Evolutionary conservation across 768 basidiomycete genomes (phyloP).

Genomic region (Podaxis sp.): DNA sequence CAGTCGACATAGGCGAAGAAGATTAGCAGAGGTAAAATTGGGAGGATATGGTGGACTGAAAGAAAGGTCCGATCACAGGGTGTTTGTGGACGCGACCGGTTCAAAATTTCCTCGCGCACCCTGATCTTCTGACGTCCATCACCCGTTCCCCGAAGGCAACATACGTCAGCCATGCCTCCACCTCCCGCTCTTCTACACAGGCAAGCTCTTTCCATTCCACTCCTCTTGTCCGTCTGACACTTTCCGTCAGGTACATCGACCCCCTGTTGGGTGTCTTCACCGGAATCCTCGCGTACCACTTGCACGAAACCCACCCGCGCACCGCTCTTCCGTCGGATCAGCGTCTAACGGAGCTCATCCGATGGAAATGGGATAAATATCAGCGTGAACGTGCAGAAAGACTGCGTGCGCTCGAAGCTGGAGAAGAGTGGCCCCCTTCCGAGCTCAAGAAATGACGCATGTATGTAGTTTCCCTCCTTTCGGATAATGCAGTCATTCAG

Average conservation of each 20-base stretch:
- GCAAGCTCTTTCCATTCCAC: conserved; percentile 29
- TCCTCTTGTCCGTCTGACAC: conserved; percentile 12
- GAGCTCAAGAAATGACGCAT: conserved; percentile 1
- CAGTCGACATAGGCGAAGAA: conserved; percentile 39
- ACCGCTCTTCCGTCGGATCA: conserved; percentile 59
- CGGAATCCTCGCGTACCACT: conserved; percentile 74
- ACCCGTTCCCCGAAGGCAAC: conserved; percentile 4
- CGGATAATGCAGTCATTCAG: not conserved
- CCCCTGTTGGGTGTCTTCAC: conserved; percentile 77
- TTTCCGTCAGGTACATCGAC: conserved; percentile 55
- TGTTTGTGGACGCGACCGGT: conserved; percentile 8
- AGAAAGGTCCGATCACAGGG: conserved; percentile 12
- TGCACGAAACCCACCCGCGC: conserved; percentile 80
- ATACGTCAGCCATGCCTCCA: conserved; percentile 18
- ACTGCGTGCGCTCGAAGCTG: conserved; percentile 49
- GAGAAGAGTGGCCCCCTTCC: not conserved
- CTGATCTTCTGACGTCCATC: conserved; percentile 14
- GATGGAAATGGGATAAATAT: conserved; percentile 67
- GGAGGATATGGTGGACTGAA: conserved; percentile 8
- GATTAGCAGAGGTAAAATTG: not conserved
- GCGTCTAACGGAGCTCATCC: conserved; percentile 50
- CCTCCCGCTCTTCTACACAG: conserved; percentile 54
- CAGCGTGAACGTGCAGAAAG: conserved; percentile 29
- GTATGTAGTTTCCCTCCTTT: not conserved
- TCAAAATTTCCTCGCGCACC: conserved; percentile 11